Evolutionary conservation across 2,329 filamentous ascomycete genomes (phyloP), one percentile per base, ranked within the genome.

Genomic region (Neurospora sp.): DNA sequence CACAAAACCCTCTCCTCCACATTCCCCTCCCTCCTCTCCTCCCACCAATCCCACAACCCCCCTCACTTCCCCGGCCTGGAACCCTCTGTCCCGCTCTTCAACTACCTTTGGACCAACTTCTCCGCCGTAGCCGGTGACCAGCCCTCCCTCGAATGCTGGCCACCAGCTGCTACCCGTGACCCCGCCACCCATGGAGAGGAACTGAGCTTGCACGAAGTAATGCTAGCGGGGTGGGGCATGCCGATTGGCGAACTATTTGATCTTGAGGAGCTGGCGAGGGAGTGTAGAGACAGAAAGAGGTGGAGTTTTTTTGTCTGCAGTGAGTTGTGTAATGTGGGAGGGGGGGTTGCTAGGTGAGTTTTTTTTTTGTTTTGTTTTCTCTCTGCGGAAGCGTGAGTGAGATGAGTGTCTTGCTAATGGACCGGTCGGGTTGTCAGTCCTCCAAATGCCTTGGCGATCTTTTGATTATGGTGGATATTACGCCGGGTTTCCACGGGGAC

Each of bases 161-260:
- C 79, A 13, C 66, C 76, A 8, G 71, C 68, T 13, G 68, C 73
- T 67, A 62, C 1, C 0, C 52, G 23, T 3, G 52, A 62, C 15
- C 52, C 52, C 13, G 28, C 8, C 3, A 62, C 17, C 2, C 8
- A 33, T 2, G 28, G 52, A 4, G 52, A 62, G 3, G 68, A 73
- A 38, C 76, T 73, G 73, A 52, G 71, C 1, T 70, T 81, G 67
- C 84, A 85, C 74, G 82, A 85, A 75, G 80, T 84, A 0, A 79
- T 85, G 73, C 77, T 85, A 4, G 79, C 79, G 0, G 83, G 83
- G 0, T 85, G 82, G 82, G 83, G 84, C 0, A 82, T 81, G 73
- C 83, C 84, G 15, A 84, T 85, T 73, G 83, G 83, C 33, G 84
- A 85, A 76, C 74, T 85, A 3, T 85, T 84, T 73, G 81, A 84